Evolutionary conservation across 2,329 filamentous ascomycete species (phyloP), one percentile per base, ranked within the genome.

Genomic region (Tolypocladium nubicola): DNA sequence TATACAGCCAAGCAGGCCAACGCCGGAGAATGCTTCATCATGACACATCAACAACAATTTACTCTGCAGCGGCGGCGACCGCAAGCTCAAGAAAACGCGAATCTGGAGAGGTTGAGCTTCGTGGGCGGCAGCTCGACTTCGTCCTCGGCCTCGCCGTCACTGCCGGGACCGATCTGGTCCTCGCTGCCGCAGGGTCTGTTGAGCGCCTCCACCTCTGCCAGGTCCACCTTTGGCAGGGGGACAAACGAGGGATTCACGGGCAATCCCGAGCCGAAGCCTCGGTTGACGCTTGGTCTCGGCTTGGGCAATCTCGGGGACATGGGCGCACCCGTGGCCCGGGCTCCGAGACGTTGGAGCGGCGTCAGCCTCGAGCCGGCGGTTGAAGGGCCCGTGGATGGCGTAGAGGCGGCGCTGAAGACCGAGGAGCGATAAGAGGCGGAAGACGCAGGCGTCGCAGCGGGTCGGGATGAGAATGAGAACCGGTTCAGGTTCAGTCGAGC

Each of bases 131-230:
- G 60, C 3, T 69, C 68, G 2, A 66, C 61, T 39, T 76, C 74
- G 11, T 68, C 66, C 8, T 77, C 76, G 21, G 73, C 72, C 56
- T 79, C 78, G 21, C 63, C 76, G 58, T 79, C 78, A 59, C 79
- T 81, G 65, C 79, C 79, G 33, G 77, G 76, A 16, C 79, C 68
- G 60, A 84, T 76, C 56, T 81, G 74, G 57, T 85, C 82, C 64
- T 85, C 82, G 63, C 81, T 84, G 16, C 82, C 81, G 54, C 66
- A 66, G 19, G 71, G 59, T 55, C 63, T 65, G 62, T 82, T 79
- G 47, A 83, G 65, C 2, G 78, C 76, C 62, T 78, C 78, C 4
- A 83, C 73, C 62, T 84, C 81, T 9, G 71, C 71, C 33, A 81
- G 59, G 60, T 83, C 78, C 2, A 80, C 79, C 57, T 75, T 79